These are phyloP conservation scores for Crinitomyces ghanaensis DNA, from an alignment of 805 yeast species.

Conservation along the genomic window DNA sequence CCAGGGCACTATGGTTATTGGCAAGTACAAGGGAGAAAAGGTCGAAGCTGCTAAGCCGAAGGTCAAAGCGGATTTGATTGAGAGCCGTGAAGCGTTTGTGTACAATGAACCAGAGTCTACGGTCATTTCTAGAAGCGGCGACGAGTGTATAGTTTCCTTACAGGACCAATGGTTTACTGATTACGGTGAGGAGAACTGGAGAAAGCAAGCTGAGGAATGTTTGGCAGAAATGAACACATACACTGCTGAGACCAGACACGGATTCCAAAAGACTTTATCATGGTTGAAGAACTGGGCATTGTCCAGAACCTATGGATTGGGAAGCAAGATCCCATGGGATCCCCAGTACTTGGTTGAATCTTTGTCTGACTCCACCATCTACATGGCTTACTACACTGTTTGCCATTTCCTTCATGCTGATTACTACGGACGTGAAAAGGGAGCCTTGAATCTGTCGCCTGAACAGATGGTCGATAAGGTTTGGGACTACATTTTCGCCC, in stretches of 20 bases:
- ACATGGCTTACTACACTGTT: slow-evolving; percentile 90
- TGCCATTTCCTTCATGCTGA: slow-evolving; percentile 78
- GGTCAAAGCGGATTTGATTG: slow-evolving; percentile 73
- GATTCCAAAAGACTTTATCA: slow-evolving; percentile 85
- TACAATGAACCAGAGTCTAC: slow-evolving; percentile 90
- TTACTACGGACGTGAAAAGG: slow-evolving; percentile 65
- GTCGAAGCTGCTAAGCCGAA: slow-evolving; percentile 87
- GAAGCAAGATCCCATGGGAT: slow-evolving; percentile 96
- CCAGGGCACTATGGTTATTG: slow-evolving; percentile 71
- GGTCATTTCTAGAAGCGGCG: slow-evolving; percentile 92
- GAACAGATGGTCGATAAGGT: slow-evolving; percentile 88
- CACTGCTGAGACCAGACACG: slow-evolving; percentile 74
- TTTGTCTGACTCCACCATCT: slow-evolving; percentile 88
- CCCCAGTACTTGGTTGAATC: slow-evolving; percentile 87
- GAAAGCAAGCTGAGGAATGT: slow-evolving; percentile 66
- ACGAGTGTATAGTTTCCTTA: slow-evolving; percentile 88
- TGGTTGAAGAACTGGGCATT: slow-evolving; percentile 99
- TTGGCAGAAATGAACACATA: slow-evolving; percentile 65
- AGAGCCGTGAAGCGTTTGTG: slow-evolving; percentile 66
- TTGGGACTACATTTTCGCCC: slow-evolving; percentile 76
- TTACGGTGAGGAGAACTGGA: slow-evolving; percentile 93
- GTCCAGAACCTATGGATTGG: slow-evolving; percentile 91
- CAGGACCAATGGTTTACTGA: slow-evolving; percentile 99
- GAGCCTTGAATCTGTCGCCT: slow-evolving; percentile 62
- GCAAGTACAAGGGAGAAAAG: slow-evolving; percentile 76